Evolutionary conservation across 1,284 basidiomycete genomes (phyloP).

Genomic region (Leccinum pallidistipes): DNA sequence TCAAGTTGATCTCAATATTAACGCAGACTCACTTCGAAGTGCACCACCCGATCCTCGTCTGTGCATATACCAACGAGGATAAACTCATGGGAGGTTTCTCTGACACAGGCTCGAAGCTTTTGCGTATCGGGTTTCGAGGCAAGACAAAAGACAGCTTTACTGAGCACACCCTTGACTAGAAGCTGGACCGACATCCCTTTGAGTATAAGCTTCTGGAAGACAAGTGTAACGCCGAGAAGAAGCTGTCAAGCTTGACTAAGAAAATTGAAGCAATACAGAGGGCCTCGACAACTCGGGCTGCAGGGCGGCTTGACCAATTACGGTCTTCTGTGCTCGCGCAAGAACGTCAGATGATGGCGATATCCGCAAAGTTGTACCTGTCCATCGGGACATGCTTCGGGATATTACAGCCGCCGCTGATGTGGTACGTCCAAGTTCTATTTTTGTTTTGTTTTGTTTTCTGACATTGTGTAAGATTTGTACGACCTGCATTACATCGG

Average conservation of each 20-base stretch:
- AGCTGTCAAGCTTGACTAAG: conserved; percentile 29
- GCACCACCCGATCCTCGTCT: conserved; percentile 82
- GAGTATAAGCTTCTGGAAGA: conserved; percentile 33
- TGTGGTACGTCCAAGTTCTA: conserved; percentile 57
- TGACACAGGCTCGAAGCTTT: conserved; percentile 63
- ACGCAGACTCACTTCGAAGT: conserved; percentile 73
- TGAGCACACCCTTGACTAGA: conserved; percentile 64
- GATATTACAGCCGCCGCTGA: conserved; percentile 67
- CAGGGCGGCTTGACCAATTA: conserved; percentile 41
- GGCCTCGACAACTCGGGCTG: conserved; percentile 19
- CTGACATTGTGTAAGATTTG: conserved; percentile 57
- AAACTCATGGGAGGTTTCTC: conserved; percentile 81
- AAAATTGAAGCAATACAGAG: conserved; percentile 28
- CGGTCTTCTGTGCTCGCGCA: conserved; percentile 37
- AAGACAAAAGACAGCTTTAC: conserved; percentile 59
- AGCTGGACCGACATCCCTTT: conserved; percentile 65
- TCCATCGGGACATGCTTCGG: conserved; percentile 54
- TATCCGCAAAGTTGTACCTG: conserved; percentile 45
- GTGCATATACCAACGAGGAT: conserved; percentile 95
- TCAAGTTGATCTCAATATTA: neutral
- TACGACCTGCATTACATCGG: conserved; percentile 79
- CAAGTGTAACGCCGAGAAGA: conserved; percentile 13
- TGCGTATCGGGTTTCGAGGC: conserved; percentile 72
- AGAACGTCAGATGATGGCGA: conserved; percentile 36
- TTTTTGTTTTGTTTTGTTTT: conserved; percentile 5